A percentile compares a stretch with the other conserved stretches of the same genome.
phyloP scores from a whole-genome alignment of 768 basidiomycete species.

The Pisolithus microcarpus region DNA sequence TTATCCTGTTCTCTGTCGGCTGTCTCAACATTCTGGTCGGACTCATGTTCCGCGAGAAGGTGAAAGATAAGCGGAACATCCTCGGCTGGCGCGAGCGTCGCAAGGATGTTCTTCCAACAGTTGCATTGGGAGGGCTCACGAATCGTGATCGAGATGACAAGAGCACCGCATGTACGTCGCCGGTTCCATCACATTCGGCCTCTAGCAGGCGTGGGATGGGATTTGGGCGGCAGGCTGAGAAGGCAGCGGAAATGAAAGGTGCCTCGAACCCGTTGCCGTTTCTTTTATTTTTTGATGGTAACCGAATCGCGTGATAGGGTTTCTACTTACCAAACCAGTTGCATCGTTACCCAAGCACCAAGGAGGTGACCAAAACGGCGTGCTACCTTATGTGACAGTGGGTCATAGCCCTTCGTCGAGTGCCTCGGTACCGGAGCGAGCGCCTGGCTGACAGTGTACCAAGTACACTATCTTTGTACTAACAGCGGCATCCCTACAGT shows the following conservation, averaged over 20 bases:
- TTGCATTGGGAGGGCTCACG: constrained; percentile 16
- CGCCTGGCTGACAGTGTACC: too few species aligned
- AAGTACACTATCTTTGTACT: too few species aligned
- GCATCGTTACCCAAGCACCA: constrained; percentile 49
- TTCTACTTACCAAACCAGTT: constrained; percentile 48
- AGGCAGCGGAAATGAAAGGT: constrained; percentile 63
- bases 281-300: not conserved
- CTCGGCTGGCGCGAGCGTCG: constrained; percentile 56
- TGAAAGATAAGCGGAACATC: constrained; percentile 60
- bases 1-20: constrained; percentile 77
- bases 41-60: constrained; percentile 66
- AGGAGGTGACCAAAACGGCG: not conserved
- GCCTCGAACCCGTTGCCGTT: constrained; percentile 6
- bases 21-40: constrained; percentile 79
- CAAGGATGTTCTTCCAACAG: constrained; percentile 50
- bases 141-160: constrained; percentile 10
- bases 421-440: not conserved
- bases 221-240: constrained; percentile 79
- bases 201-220: constrained; percentile 47
- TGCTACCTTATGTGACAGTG: not conserved
- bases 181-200: constrained; percentile 2
- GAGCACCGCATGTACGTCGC: constrained; percentile 4
- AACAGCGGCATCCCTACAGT: not conserved
- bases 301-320: constrained; percentile 31
- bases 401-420: too few species aligned